A percentile compares a stretch with the other conserved stretches of the same genome.
Conservation (phyloP, 768 basidiomycete genomes). For the Kwoniella botswanensis region DNA sequence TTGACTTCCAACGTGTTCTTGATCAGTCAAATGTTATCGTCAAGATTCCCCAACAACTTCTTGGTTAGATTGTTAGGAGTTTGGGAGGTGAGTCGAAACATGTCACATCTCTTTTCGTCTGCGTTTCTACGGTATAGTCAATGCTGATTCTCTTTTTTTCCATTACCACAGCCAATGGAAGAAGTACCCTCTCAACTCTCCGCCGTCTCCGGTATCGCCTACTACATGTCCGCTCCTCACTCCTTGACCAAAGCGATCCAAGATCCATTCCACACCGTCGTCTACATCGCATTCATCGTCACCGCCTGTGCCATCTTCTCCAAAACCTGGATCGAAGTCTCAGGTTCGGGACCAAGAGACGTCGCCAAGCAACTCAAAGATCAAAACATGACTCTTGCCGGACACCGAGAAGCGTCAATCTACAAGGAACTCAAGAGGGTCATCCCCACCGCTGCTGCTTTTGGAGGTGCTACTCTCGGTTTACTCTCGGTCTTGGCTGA, state of each 20-base stretch:
- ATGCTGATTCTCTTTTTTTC: constrained; percentile 8
- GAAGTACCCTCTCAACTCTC: constrained; percentile 84
- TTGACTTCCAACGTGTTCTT: constrained; percentile 94
- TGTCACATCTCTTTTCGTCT: too few species aligned
- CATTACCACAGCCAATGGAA: constrained; percentile 73
- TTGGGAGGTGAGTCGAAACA: constrained; percentile 80
- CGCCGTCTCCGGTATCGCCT: constrained; percentile 87
- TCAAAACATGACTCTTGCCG: constrained; percentile 83
- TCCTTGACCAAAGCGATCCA: constrained; percentile 83
- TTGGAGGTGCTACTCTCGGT: constrained; percentile 96
- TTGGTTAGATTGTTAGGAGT: constrained; percentile 87
- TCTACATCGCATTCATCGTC: constrained; percentile 92
- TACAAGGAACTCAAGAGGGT: constrained; percentile 99
- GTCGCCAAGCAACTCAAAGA: constrained; percentile 98
- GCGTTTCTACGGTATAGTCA: background rate
- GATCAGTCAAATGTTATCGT: constrained; percentile 91
- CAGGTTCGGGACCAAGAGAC: constrained; percentile 91
- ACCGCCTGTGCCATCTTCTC: constrained; percentile 95
- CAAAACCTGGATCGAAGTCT: constrained; percentile 99
- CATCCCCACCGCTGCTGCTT: constrained; percentile 95
- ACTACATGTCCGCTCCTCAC: constrained; percentile 98
- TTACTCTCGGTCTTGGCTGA: constrained; percentile 89
- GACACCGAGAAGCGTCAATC: constrained; percentile 96
- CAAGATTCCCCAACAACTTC: constrained; percentile 87
- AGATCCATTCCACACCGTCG: constrained; percentile 89